A percentile compares a stretch with the other conserved stretches of the same genome.
phyloP scores from a whole-genome alignment of 2,329 filamentous ascomycete species.

The Aspergillus japonicus region DNA sequence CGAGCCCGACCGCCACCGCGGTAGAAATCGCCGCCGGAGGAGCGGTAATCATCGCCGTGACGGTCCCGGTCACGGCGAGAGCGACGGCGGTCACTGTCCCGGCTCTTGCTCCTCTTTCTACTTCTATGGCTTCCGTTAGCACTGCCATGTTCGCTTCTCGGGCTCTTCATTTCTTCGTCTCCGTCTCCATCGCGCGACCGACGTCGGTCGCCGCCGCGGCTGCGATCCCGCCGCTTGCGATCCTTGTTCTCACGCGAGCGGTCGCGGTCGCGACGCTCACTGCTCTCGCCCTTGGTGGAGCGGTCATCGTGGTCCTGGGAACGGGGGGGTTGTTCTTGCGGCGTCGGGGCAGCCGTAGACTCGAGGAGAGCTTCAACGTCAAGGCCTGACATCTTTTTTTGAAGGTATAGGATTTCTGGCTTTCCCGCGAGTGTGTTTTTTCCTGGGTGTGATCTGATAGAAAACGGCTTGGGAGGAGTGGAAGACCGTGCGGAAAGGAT shows the following conservation, averaged over 20 bases:
- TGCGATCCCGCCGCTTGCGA: constrained; percentile 60
- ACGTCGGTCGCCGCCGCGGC: constrained; percentile 49
- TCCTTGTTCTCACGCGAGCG: constrained; percentile 57
- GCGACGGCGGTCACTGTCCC: constrained; percentile 71
- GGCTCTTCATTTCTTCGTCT: constrained; percentile 62
- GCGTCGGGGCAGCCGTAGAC: constrained; percentile 66
- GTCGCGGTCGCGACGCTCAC: constrained; percentile 57
- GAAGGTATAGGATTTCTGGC: constrained; percentile 25
- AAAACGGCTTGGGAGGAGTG: constrained; percentile 15
- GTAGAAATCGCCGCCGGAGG: constrained; percentile 67
- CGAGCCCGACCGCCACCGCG: constrained; percentile 63
- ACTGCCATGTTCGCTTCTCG: constrained; percentile 72
- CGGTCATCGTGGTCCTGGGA: constrained; percentile 59
- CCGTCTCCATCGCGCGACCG: constrained; percentile 54
- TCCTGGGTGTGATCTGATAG: constrained; percentile 24
- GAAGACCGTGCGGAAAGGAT: constrained; percentile 29
- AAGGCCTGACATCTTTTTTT: constrained; percentile 60
- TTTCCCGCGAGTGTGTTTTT: constrained; percentile 25
- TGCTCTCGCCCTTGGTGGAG: constrained; percentile 53
- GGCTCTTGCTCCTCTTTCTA: constrained; percentile 75
- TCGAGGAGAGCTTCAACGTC: constrained; percentile 92
- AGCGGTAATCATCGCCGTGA: constrained; percentile 51
- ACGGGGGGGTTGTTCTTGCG: constrained; percentile 33
- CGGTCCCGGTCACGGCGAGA: constrained; percentile 61
- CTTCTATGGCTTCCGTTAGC: constrained; percentile 70